Evolutionary conservation across 2,329 filamentous ascomycete genomes (phyloP), one percentile per base, ranked within the genome.

Genomic region (Ceratocystis papillata): DNA sequence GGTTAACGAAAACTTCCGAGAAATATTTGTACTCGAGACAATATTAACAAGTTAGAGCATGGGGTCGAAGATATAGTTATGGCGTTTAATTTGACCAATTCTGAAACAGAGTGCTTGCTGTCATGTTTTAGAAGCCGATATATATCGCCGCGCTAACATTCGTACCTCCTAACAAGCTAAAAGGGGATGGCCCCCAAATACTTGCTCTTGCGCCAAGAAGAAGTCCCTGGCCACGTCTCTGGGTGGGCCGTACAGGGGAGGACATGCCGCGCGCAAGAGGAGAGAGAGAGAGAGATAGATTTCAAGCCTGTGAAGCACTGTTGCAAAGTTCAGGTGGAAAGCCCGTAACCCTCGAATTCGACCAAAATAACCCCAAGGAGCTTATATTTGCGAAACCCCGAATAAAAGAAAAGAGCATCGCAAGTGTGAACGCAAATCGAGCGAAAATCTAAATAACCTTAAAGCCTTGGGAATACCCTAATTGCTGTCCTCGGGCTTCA

Each of bases 121-220:
- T 62, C 60, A 62, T 48, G 60, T 46, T 62, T 45, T 12, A 48
- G 41, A 44, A 44, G 33, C 33, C 20, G 12, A 30, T 30, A 22
- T 15, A 33, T 28, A 33, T 33, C 8, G 1, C 4, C 20, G 8
- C 20, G 20, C 20, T 15, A 53, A 53, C 8, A 53, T 53, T 53
- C 48, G 48, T 5, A n/a, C 17, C 33, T 37, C 33, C 7, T 37
- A 37, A 10, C 7, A 10, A 37, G 33, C 33, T 10, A 37, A 37
- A 22, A 22, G 1, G 22, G 25, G 3, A 28, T 37, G 33, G 33
- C 8, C 33, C 2, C 33, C 10, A 37, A 37, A 37, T 37, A 37
- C 33, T 37, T 37, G 33, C 8, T 37, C 33, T 10, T 37, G 33
- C 8, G 33, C 8, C 8, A 37, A 3, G 10, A 10, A 3, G 7